Evolutionary conservation across 2,329 filamentous ascomycete genomes (phyloP), one percentile per base, ranked within the genome.

Genomic region (Penicillium sp.): DNA sequence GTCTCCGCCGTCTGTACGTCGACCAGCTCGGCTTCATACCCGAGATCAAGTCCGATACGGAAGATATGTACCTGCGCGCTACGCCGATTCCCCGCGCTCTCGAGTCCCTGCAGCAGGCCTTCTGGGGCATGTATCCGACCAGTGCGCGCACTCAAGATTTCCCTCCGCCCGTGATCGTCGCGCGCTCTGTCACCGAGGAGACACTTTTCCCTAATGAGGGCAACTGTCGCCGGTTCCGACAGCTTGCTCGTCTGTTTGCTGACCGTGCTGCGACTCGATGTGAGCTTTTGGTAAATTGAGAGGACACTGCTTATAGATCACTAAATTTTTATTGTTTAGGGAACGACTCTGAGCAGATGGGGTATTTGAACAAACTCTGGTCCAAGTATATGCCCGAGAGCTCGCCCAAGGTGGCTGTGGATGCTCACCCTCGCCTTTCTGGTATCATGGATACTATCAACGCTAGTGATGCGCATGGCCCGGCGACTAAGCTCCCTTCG

Each of bases 401-500:
- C 37, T 83, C 81, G 33, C 84, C 84, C 11, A 82, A 83, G 40
- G 87, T 97, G 9, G 90, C 89, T 27, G 91, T 98, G 9, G 92
- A 97, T 74, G 88, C 88, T 1, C 88, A 89, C 60, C 95, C 95
- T 0, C 84, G 93, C 46, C 81, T 98, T 13, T 92, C 88, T 6
- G 95, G 95, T 54, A 89, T 99, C 69, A 92, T 96, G 89, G 95
- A 99, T 77, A 95, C 91, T 0, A 85, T 98, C 70, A 98, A 97
- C 72, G 87, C 91, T 6, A 96, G 92, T 0, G 81, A 90, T 13
- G 94, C 93, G 2, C 95, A 98, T 73, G 91, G 91, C 0, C 85
- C 89, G 0, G 84, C 85, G 11, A 97, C 93, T 0, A 87, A 83
- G 47, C 83, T 98, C 2, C 95, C 95, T 0, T 81, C 83, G 10